Evolutionary conservation across 768 basidiomycete genomes (phyloP), one percentile per base, ranked within the genome.

Genomic region (Pleurotus tuoliensis): DNA sequence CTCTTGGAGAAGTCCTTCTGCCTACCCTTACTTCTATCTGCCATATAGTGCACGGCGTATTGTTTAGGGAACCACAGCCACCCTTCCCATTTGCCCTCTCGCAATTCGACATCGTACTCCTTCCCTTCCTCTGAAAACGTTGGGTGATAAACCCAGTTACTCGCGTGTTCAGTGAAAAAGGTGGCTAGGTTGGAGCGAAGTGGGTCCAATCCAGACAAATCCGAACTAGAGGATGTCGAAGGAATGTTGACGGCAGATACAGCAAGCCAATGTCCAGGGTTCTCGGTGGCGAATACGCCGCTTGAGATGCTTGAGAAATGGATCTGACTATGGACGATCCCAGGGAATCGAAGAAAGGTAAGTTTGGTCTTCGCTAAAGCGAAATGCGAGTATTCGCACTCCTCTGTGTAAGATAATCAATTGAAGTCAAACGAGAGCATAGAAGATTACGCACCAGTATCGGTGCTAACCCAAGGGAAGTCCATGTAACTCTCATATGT

Each of bases 331-430:
- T 51, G 40, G 13, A 57, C 48, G 47, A 57, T 57, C 13, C 47
- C 56, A 24, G 47, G 47, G 49, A 57, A 57, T 25, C 56, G 56
- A 9, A 57, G 34, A 18, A 57, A 57, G 37, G 56, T 57, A 13
- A 57, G 39, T 25, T 34, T 38, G 37, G 56, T 49, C 27, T 30
- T 18, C 3, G 47, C 43, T 16, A 57, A 51, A n/a, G 48, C 47
- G 16, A 51, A 57, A 41, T 57, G 47, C 9, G 56, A 57, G 39
- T 57, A 57, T 57, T 48, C 47, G 47, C 48, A 49, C 43, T 57
- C 56, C 56, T 57, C 56, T 56, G 20, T 13, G 16, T 13, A 16
- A 7, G n/a, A 5, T 34, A 15, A 15, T 20, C 25, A 22, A 24
- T 9, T 11, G 18, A 15, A 47, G 16, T 16, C n/a, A 30, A 11